Conservation (phyloP, 768 basidiomycete genomes). For the Psilocybe cubensis region DNA sequence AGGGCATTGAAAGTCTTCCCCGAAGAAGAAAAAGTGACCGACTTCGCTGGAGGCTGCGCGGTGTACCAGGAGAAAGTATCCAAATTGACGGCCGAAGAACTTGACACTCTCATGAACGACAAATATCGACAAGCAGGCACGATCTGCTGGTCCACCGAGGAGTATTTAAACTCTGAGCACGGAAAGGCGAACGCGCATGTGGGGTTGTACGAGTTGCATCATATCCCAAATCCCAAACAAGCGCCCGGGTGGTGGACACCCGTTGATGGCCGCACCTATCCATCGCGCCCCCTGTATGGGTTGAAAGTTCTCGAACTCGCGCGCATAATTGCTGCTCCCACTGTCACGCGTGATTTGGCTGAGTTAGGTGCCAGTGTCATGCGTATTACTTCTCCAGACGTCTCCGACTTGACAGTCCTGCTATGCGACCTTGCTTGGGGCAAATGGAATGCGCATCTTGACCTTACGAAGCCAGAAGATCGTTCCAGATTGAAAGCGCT, state of each 20-base stretch:
- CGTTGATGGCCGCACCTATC: conserved; percentile 10
- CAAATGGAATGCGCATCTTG: conserved; percentile 29
- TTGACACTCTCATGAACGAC: conserved; percentile 25
- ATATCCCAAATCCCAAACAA: conserved; percentile 21
- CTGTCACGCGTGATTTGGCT: conserved; percentile 25
- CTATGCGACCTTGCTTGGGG: conserved; percentile 28
- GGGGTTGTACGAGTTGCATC: conserved; percentile 26
- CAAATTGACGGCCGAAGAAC: conserved; percentile 12
- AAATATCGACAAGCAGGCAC: conserved; percentile 28
- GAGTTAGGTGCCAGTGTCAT: conserved; percentile 31
- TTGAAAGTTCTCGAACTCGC: conserved; percentile 32
- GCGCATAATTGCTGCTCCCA: conserved; percentile 29
- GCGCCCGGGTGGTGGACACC: conserved; percentile 22
- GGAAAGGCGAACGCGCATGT: conserved; percentile 29
- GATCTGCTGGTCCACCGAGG: conserved; percentile 22
- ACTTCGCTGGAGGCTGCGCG: conserved; percentile 6
- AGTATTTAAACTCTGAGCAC: conserved; percentile 24
- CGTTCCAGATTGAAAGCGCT: conserved; percentile 15
- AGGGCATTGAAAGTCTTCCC: conserved; percentile 8
- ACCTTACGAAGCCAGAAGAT: conserved; percentile 25
- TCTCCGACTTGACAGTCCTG: conserved; percentile 22
- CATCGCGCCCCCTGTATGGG: conserved; percentile 24
- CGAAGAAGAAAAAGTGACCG: background rate
- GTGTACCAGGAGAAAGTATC: conserved; percentile 13
- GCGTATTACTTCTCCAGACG: conserved; percentile 28